Conservation (phyloP, 2,329 filamentous ascomycete species). For the Aspergillus fumigatus region DNA sequence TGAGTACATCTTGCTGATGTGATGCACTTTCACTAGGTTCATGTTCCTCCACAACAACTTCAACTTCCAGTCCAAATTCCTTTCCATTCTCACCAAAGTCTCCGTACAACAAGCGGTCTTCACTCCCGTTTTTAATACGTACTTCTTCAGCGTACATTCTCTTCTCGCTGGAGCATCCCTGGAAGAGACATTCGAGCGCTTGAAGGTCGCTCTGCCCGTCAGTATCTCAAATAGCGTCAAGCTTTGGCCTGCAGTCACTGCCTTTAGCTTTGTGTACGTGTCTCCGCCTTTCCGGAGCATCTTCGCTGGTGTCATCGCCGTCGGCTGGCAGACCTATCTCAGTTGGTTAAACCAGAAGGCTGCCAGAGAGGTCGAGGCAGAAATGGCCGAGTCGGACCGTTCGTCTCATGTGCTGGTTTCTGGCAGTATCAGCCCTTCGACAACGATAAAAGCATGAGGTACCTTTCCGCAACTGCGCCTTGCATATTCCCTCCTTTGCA, state of each 20-base stretch:
- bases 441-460: slow-evolving; percentile 12
- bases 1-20: not conserved
- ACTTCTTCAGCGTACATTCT: slow-evolving; percentile 78
- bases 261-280: slow-evolving; percentile 81
- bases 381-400: slow-evolving; percentile 15
- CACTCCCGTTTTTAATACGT: slow-evolving; percentile 76
- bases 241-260: slow-evolving; percentile 82
- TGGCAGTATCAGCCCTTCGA: slow-evolving; percentile 5
- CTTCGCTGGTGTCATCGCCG: slow-evolving; percentile 72
- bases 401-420: slow-evolving; percentile 8
- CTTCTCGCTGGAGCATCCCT: slow-evolving; percentile 65
- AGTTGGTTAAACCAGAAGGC: slow-evolving; percentile 72
- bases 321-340: slow-evolving; percentile 91
- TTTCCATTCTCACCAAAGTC: slow-evolving; percentile 73
- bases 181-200: slow-evolving; percentile 62
- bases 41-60: slow-evolving; percentile 75
- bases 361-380: slow-evolving; percentile 52
- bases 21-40: slow-evolving; percentile 51
- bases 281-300: slow-evolving; percentile 73
- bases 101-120: slow-evolving; percentile 74
- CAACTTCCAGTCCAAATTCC: slow-evolving; percentile 70
- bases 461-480: not conserved
- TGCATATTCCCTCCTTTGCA: not conserved
- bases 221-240: slow-evolving; percentile 77
- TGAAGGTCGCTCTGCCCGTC: slow-evolving; percentile 70